Evolutionary conservation across 805 yeast species (phyloP).

Genomic region (Zygotorulaspora chibaensis): DNA sequence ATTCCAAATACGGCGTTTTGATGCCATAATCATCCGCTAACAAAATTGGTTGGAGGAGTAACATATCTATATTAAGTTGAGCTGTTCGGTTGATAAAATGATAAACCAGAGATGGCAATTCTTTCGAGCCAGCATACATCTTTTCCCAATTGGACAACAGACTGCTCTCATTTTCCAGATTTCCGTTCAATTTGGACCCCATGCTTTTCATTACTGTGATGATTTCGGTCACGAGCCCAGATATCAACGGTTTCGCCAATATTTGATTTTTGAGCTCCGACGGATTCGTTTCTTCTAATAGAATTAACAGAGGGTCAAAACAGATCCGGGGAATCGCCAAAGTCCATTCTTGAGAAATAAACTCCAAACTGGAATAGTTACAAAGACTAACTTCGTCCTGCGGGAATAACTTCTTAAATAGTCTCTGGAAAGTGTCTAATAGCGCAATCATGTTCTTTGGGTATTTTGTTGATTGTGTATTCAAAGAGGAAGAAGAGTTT

Average conservation of each 20-base stretch:
- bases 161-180: conserved; percentile 58
- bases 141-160: conserved; percentile 52
- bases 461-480: conserved; percentile 15
- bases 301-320: conserved; percentile 67
- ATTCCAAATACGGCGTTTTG: conserved; percentile 87
- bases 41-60: conserved; percentile 79
- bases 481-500: conserved; percentile 7
- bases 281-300: conserved; percentile 70
- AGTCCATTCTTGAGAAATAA: conserved; percentile 77
- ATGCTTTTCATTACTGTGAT: conserved; percentile 67
- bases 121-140: conserved; percentile 38
- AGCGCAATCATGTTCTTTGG: conserved; percentile 19
- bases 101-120: conserved; percentile 61
- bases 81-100: conserved; percentile 56
- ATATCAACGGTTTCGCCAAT: conserved; percentile 76
- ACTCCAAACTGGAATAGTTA: conserved; percentile 40
- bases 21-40: conserved; percentile 85
- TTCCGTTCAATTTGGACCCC: conserved; percentile 66
- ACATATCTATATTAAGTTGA: conserved; percentile 61
- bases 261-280: conserved; percentile 56
- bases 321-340: conserved; percentile 74
- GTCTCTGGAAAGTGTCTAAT: conserved; percentile 30
- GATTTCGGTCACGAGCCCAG: conserved; percentile 75
- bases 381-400: conserved; percentile 39
- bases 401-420: conserved; percentile 33